These are phyloP conservation scores for Ammopiptanthus mongolicus DNA, from an alignment of 306 rosid species.

Conservation along the genomic window DNA sequence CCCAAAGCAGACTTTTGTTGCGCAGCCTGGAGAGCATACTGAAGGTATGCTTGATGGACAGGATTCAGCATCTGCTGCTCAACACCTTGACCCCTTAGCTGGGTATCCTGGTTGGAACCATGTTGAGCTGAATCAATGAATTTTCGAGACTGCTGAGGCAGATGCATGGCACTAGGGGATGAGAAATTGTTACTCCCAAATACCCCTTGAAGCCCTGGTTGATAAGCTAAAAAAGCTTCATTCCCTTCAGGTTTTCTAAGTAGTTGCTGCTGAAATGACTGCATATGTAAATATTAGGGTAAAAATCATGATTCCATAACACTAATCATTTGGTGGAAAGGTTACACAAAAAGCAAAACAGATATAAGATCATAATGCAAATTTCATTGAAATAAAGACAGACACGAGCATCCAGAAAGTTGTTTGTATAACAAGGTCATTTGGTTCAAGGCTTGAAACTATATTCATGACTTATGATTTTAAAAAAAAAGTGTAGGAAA, in stretches of 20 bases:
- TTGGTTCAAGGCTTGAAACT: neutral
- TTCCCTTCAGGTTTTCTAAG: slow-evolving; percentile 88
- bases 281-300: slow-evolving; percentile 23
- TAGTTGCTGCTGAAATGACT: slow-evolving; percentile 78
- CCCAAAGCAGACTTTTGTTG: slow-evolving; percentile 79
- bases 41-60: slow-evolving; percentile 85
- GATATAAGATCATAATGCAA: neutral
- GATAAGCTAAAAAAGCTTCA: slow-evolving; percentile 71
- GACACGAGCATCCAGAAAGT: neutral
- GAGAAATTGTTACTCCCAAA: slow-evolving; percentile 58
- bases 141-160: slow-evolving; percentile 80
- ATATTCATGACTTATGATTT: neutral
- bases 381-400: neutral
- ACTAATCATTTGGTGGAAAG: neutral
- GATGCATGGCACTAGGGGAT: slow-evolving; percentile 55
- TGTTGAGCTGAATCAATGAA: slow-evolving; percentile 62
- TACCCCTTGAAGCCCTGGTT: slow-evolving; percentile 70
- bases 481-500: neutral
- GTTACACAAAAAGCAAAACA: slow-evolving; percentile 4
- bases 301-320: slow-evolving; percentile 8
- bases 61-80: slow-evolving; percentile 82
- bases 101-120: slow-evolving; percentile 62
- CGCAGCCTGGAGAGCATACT: slow-evolving; percentile 79
- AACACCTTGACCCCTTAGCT: slow-evolving; percentile 62
- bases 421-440: neutral